phyloP scores from a whole-genome alignment of 1,139 yeast species.

The Geotrichum europaeum region DNA sequence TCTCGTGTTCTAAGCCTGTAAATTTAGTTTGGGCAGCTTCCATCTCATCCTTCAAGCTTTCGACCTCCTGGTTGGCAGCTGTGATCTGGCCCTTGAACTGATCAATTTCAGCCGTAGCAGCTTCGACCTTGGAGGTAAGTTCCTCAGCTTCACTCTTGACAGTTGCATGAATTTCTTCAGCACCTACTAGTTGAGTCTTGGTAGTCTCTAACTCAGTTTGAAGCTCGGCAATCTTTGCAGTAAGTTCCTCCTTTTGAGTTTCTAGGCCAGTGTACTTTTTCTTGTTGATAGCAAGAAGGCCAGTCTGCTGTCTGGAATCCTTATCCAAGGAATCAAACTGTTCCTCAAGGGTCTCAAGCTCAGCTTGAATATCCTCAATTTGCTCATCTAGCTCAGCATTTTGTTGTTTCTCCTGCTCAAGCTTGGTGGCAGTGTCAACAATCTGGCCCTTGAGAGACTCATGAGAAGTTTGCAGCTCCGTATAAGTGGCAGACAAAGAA shows the following conservation, averaged over 20 bases:
- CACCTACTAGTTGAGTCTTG: constrained; percentile 33
- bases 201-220: constrained; percentile 39
- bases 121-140: not conserved
- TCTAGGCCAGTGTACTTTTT: constrained; percentile 60
- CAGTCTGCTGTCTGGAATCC: constrained; percentile 55
- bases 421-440: constrained; percentile 51
- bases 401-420: constrained; percentile 61
- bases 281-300: constrained; percentile 56
- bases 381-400: constrained; percentile 61
- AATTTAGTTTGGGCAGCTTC: not conserved
- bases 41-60: not conserved
- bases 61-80: not conserved
- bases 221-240: constrained; percentile 27
- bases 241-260: constrained; percentile 41
- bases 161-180: not conserved
- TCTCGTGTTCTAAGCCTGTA: not conserved
- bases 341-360: constrained; percentile 52
- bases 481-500: constrained; percentile 65
- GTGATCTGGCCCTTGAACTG: not conserved
- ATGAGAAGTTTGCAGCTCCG: constrained; percentile 73
- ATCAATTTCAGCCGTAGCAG: not conserved
- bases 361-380: constrained; percentile 60
- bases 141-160: not conserved
- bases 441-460: constrained; percentile 66
- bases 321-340: constrained; percentile 47